These are phyloP conservation scores for Boletus rubroflammeus DNA, from an alignment of 768 basidiomycete genomes.

Conservation along the genomic window DNA sequence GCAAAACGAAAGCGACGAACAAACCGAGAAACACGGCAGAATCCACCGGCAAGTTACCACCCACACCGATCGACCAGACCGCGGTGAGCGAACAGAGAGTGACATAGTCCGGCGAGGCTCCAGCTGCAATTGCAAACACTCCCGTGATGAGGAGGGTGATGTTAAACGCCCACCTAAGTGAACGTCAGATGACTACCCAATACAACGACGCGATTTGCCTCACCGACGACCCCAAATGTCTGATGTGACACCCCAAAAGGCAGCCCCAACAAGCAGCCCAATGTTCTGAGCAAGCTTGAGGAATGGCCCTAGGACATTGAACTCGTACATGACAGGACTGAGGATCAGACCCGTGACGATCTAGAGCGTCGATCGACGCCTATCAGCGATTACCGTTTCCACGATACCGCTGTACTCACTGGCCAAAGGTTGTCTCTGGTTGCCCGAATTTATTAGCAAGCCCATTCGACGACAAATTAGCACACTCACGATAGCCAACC, in stretches of 20 bases:
- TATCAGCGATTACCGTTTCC: not conserved
- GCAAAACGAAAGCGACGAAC: conserved; percentile 11
- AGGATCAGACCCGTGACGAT: conserved; percentile 66
- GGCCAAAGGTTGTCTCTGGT: conserved; percentile 71
- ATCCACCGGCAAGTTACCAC: conserved; percentile 73
- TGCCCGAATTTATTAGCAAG: conserved; percentile 5
- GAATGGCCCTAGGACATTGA: conserved; percentile 55
- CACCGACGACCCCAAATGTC: conserved; percentile 73
- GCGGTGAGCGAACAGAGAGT: conserved; percentile 51
- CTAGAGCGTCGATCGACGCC: conserved; percentile 28
- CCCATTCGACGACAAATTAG: not conserved
- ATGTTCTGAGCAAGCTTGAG: conserved; percentile 69
- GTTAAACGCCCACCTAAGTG: conserved; percentile 60
- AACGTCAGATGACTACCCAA: conserved; percentile 4
- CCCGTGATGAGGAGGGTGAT: conserved; percentile 66
- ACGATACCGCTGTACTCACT: conserved; percentile 35
- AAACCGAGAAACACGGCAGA: conserved; percentile 71
- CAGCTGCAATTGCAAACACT: conserved; percentile 61
- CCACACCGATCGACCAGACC: conserved; percentile 64
- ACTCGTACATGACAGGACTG: conserved; percentile 61
- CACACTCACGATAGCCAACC: conserved; percentile 68
- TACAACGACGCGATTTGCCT: not conserved
- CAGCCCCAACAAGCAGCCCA: conserved; percentile 66
- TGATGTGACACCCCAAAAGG: conserved; percentile 63
- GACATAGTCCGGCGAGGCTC: conserved; percentile 51